phyloP scores from a whole-genome alignment of 2,329 filamentous ascomycete species.

The Cladosporium phlei region DNA sequence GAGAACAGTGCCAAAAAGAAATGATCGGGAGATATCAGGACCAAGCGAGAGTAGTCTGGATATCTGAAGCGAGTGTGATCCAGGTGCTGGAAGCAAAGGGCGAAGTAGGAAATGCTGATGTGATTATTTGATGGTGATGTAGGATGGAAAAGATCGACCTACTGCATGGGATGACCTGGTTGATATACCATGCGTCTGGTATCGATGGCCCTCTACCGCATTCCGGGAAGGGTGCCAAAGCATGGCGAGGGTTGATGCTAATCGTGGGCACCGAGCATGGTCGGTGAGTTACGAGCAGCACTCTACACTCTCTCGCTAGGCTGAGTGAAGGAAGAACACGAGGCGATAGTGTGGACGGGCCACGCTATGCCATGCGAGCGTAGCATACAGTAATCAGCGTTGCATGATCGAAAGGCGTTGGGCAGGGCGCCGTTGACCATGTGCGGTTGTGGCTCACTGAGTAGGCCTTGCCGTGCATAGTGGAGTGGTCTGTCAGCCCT shows the following conservation, averaged over 20 bases:
- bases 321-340: constrained; percentile 8
- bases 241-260: constrained; percentile 12
- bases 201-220: constrained; percentile 3
- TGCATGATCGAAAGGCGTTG: neutral
- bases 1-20: no score
- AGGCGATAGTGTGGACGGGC: constrained; percentile 10
- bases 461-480: neutral
- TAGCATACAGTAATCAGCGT: constrained; percentile 7
- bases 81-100: neutral
- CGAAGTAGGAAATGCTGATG: constrained; percentile 1
- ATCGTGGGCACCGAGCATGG: constrained; percentile 1
- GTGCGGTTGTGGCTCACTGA: constrained; percentile 3
- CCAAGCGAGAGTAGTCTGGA: constrained; percentile 8
- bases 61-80: constrained; percentile 9
- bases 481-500: constrained; percentile 4
- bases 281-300: constrained; percentile 5
- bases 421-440: neutral
- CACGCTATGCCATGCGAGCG: constrained; percentile 4
- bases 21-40: neutral
- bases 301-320: constrained; percentile 1
- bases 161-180: constrained; percentile 2
- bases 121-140: constrained; percentile 8
- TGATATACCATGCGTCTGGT: constrained; percentile 6
- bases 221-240: constrained; percentile 4
- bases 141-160: neutral